phyloP scores from a whole-genome alignment of 2,329 filamentous ascomycete species.

The Cercospora nicotianae region DNA sequence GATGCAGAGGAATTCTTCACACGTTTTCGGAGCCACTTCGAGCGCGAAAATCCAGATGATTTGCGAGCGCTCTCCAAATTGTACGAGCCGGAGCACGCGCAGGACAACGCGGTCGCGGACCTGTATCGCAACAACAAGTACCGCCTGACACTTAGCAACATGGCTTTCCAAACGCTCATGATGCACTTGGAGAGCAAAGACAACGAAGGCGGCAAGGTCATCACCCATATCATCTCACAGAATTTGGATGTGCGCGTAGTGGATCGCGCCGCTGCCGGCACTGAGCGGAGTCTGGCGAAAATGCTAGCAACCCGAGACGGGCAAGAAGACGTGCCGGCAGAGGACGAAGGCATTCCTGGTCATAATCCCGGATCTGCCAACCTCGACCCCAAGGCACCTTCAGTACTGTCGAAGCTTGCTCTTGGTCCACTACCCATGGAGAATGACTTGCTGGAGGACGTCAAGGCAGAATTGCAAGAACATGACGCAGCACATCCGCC shows the following conservation, averaged over 20 bases:
- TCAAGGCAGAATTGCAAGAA: constrained; percentile 82
- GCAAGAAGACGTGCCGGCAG: constrained; percentile 59
- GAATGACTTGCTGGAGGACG: constrained; percentile 74
- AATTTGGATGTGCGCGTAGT: constrained; percentile 60
- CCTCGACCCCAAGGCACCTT: constrained; percentile 58
- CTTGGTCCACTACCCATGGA: constrained; percentile 86
- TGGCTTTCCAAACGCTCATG: constrained; percentile 78
- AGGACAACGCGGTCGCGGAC: constrained; percentile 73
- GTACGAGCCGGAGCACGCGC: constrained; percentile 73
- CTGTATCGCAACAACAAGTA: constrained; percentile 87
- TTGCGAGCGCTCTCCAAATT: constrained; percentile 72
- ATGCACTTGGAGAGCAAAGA: constrained; percentile 87
- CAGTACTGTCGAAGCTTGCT: constrained; percentile 63
- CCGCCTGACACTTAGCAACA: constrained; percentile 81
- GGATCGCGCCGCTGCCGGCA: constrained; percentile 55
- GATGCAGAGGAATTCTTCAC: constrained; percentile 75
- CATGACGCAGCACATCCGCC: constrained; percentile 79
- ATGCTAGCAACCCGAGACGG: constrained; percentile 58
- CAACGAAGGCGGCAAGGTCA: constrained; percentile 74
- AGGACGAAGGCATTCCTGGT: constrained; percentile 69
- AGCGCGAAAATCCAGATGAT: constrained; percentile 76
- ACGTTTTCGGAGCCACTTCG: constrained; percentile 67
- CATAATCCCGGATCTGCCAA: constrained; percentile 66
- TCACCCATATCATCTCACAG: constrained; percentile 70
- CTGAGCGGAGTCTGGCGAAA: constrained; percentile 61